Evolutionary conservation across 2,329 filamentous ascomycete genomes (phyloP), one percentile per base, ranked within the genome.

Genomic region (Claviceps sp.): DNA sequence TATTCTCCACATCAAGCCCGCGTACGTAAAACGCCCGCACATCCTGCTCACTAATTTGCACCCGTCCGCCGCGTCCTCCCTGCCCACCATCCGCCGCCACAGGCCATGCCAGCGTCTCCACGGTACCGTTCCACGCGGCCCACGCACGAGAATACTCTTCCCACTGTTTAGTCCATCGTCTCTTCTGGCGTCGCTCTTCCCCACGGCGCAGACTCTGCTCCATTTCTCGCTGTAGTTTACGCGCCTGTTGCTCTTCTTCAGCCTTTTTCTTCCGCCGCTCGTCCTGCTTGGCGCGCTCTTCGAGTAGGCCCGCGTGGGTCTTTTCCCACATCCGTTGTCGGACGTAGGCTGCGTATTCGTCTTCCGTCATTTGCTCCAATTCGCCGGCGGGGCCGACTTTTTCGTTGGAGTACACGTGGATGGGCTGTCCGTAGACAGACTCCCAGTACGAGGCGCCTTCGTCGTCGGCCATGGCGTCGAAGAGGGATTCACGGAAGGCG

Each of bases 381-480:
- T 82, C 67, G 56, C 77, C 77, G 61, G 57, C 67, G 59, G 70
- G 67, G 54, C 69, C 72, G 8, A 67, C 63, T 5, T 62, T 57
- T 48, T 72, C 67, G 26, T 77, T 73, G 0, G 79, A 65, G 64
- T 94, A 96, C 6, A 81, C 79, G 67, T 96, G 89, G 48, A 97
- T 85, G 0, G 93, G 91, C 65, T 97, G 91, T 1, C 89, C 90
- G 68, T 97, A 98, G n/a, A 98, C 87, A 16, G 81, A 81, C 66
- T 96, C 85, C 93, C 93, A 98, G 71, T 93, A 98, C 7, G 82
- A 79, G 2, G 93, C 93, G 47, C 91, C 93, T 69, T 98, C 93
- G 63, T 97, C 91, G 67, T 98, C 93, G 40, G 89, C 91, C 68
- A 98, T 84, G 37, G 93, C 93, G 66, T 98, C 93, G 70, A 97